Evolutionary conservation across 2,329 filamentous ascomycete genomes (phyloP), one percentile per base, ranked within the genome.

Genomic region (Aspergillus carbonarius): DNA sequence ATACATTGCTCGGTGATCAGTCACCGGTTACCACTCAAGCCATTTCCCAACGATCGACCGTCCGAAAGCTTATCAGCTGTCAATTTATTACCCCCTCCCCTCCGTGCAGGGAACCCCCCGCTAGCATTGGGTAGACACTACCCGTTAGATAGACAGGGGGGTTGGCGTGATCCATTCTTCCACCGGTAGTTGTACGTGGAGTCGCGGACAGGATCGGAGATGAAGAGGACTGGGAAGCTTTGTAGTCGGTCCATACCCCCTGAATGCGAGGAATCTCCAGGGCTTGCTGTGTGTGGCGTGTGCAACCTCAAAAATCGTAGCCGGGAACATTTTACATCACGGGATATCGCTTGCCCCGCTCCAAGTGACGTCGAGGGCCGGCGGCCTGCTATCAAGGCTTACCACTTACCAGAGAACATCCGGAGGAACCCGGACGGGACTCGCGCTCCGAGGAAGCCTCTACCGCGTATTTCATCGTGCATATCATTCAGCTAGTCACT

Each of bases 401-500:
- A 42, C 39, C 18, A n/a, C n/a, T n/a, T n/a, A n/a, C n/a, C n/a
- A 42, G 39, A 42, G 39, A 42, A n/a, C 39, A 42, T 42, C 39
- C 39, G 39, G 37, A 23, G 18, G 39, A 12, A 20, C 23, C 39
- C 39, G 39, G 13, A 42, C 5, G 39, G 39, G 0, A 20, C 39
- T 42, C 39, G 18, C 10, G 17, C 20, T 8, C 39, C 18, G 39
- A 46, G 42, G 8, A 46, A 15, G 15, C 18, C n/a, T 20, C 6
- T 30, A 27, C 23, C 42, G 25, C 23, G 20, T 20, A 42, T 42
- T 42, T 12, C 18, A 42, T 42, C 39, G 39, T 48, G 44, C 25
- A 30, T 48, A 48, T 48, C 44, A 48, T 48, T 48, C 44, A 30
- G 44, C 27, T 48, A 48, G 25, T 48, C 23, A 48, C 23, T 48